Evolutionary conservation across 768 basidiomycete species (phyloP).

Genomic region (Mycena sanguinolenta): DNA sequence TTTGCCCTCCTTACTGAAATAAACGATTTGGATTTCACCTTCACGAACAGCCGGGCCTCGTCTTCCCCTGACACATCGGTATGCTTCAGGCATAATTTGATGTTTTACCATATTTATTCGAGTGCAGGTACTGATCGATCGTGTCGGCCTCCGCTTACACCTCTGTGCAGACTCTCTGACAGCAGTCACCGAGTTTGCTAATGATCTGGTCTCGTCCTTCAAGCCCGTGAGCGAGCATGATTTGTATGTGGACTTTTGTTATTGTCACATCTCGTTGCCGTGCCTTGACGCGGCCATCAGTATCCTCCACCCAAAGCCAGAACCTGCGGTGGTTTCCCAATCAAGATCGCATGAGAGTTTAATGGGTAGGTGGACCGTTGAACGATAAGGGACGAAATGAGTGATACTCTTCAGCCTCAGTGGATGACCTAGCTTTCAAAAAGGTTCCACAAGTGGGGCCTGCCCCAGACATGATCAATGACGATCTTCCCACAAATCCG

Average conservation of each 20-base stretch:
- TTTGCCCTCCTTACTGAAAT: constrained; percentile 80
- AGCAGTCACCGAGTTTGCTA: constrained; percentile 68
- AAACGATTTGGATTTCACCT: constrained; percentile 59
- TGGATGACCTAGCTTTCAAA: constrained; percentile 88
- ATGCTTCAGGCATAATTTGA: constrained; percentile 30
- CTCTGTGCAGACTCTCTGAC: constrained; percentile 84
- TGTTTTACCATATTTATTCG: not conserved
- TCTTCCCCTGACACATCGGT: constrained; percentile 56
- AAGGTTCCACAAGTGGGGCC: constrained; percentile 81
- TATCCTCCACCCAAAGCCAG: constrained; percentile 41
- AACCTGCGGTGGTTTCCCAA: constrained; percentile 50
- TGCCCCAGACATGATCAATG: constrained; percentile 88
- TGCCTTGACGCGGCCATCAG: constrained; percentile 36
- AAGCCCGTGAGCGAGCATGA: constrained; percentile 48
- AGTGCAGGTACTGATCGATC: constrained; percentile 68
- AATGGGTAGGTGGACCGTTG: constrained; percentile 50
- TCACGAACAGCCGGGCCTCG: constrained; percentile 48
- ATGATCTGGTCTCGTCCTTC: constrained; percentile 63
- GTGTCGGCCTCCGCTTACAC: constrained; percentile 68
- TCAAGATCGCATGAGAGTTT: constrained; percentile 39
- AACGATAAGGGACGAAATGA: not conserved
- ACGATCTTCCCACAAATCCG: constrained; percentile 90
- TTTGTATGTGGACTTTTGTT: constrained; percentile 11
- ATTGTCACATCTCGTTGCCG: not conserved
- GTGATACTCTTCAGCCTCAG: constrained; percentile 61